Base-by-base conservation (phyloP, 176 grass and related monocot species). In the Melocanna baccifera region DNA sequence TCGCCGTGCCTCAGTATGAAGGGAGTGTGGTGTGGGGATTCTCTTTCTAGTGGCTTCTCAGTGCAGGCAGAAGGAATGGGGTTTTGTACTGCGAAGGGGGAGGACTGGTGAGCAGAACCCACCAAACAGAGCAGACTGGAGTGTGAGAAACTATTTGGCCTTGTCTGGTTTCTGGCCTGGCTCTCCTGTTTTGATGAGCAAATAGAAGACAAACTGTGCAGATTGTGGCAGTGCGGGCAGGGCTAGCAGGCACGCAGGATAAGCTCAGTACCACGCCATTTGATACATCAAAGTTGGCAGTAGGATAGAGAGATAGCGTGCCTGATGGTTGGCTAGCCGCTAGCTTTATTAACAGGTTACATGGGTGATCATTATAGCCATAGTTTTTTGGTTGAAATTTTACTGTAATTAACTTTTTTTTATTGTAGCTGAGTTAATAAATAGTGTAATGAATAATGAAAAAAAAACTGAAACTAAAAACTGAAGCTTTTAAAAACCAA, bases 101-200 rank as follows among this genome's bases (percentile, higher is more conserved):
- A 83, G 1, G 16, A 6, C 84, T 43, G 89, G 75, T 91, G 85
- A 91, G 75, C 80, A 87, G 85, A 90, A 84, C 61, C 69, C 75
- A 87, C 89, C 85, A 87, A 91, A 80, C 79, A 19, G 42, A 79
- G 58, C 39, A 79, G 84, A 73, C 88, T 73, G 57, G 73, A 76
- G 79, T 46, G 39, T 11, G 82, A 69, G 61, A 62, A 45, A 53
- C 80, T 86, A 41, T 50, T 71, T 28, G 59, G 80, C 22, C 30
- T 75, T 83, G 89, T 84, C 84, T 62, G 77, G 66, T 78, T 72
- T 69, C 71, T 37, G 43, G 62, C 12, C 47, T 39, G 40, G 9
- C 58, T 41, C 55, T 59, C 66, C 37, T 78, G 39, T 28, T 78
- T 76, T 67, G 48, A 83, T n/a, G 59, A 74, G 61, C 58, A 86